phyloP scores from a whole-genome alignment of 345 rosid genomes.

The Heritiera littoralis region DNA sequence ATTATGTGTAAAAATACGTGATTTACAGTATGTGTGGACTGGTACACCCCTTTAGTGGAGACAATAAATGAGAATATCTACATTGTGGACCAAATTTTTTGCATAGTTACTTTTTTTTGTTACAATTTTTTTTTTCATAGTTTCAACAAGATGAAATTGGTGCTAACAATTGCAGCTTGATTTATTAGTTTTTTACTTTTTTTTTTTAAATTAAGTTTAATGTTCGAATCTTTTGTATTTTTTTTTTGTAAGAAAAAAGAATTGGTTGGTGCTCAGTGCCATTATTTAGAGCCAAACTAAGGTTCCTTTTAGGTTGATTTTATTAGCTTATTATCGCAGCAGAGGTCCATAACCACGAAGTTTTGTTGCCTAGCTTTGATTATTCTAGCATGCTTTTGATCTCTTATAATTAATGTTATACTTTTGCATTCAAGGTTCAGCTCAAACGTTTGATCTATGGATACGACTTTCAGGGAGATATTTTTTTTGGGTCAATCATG shows the following conservation, averaged over 20 bases:
- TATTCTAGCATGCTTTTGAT: not conserved
- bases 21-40: no score
- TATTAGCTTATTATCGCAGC: not conserved
- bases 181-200: no score
- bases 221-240: no score
- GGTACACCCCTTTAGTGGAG: not conserved
- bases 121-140: no score
- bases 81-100: not conserved
- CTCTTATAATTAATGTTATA: not conserved
- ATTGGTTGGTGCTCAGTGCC: not conserved
- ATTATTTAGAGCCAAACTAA: not conserved
- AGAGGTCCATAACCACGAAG: not conserved
- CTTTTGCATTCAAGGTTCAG: not conserved
- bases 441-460: not conserved
- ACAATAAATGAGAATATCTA: conserved; percentile 7
- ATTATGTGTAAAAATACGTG: no score
- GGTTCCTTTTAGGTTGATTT: not conserved
- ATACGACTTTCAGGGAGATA: not conserved
- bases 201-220: no score
- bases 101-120: not conserved
- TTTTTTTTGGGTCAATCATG: no score
- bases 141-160: no score
- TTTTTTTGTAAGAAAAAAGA: not conserved
- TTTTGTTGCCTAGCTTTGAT: not conserved
- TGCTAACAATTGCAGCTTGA: no score